phyloP scores from a whole-genome alignment of 768 basidiomycete species.

The Lactarius psammicola region DNA sequence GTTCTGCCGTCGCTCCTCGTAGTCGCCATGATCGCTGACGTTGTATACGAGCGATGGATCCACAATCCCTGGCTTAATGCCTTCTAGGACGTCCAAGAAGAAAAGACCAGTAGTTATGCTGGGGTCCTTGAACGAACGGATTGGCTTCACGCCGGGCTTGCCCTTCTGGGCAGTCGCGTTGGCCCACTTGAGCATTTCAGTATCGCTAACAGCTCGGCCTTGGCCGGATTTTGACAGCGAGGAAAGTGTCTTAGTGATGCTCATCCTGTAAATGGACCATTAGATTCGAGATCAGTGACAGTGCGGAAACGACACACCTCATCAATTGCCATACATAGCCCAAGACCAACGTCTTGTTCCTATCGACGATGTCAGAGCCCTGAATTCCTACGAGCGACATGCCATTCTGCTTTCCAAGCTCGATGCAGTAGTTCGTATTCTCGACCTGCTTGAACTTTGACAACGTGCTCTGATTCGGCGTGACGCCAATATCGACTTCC shows the following conservation, averaged over 20 bases:
- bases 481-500: slow-evolving; percentile 78
- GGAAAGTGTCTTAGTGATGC: slow-evolving; percentile 86
- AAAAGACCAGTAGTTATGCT: slow-evolving; percentile 84
- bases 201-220: slow-evolving; percentile 85
- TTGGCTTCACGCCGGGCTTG: slow-evolving; percentile 56
- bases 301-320: slow-evolving; percentile 53
- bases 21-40: slow-evolving; percentile 59
- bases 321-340: slow-evolving; percentile 98
- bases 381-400: slow-evolving; percentile 98
- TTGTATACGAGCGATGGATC: slow-evolving; percentile 77
- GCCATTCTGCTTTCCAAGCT: slow-evolving; percentile 87
- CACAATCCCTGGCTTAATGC: slow-evolving; percentile 90
- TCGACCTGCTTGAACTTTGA: slow-evolving; percentile 98
- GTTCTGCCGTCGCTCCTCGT: slow-evolving; percentile 90
- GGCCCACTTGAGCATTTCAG: slow-evolving; percentile 95
- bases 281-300: background rate
- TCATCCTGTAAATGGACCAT: slow-evolving; percentile 50
- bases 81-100: slow-evolving; percentile 90
- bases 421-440: slow-evolving; percentile 95
- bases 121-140: slow-evolving; percentile 95
- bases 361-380: slow-evolving; percentile 96
- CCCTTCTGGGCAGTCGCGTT: slow-evolving; percentile 80
- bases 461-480: slow-evolving; percentile 78
- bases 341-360: slow-evolving; percentile 86
- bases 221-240: slow-evolving; percentile 62